phyloP scores from a whole-genome alignment of 768 basidiomycete genomes.

The Mycena rebaudengoi region DNA sequence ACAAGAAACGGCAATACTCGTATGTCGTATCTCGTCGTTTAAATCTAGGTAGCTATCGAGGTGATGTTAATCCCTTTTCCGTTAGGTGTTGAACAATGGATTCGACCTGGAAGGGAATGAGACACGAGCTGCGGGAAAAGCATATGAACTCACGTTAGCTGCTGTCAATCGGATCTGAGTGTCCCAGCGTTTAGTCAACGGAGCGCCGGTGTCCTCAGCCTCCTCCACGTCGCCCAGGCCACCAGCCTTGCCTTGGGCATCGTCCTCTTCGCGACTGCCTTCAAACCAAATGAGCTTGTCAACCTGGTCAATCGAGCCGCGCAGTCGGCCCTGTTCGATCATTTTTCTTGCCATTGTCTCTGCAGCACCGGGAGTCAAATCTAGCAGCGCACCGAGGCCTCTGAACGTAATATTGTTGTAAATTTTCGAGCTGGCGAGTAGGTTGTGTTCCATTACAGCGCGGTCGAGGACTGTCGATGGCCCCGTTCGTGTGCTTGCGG shows the following conservation, averaged over 20 bases:
- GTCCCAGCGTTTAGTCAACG: conserved; percentile 97
- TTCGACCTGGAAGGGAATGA: conserved; percentile 66
- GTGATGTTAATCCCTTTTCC: conserved; percentile 71
- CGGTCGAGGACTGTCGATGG: conserved; percentile 96
- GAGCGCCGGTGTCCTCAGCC: conserved; percentile 87
- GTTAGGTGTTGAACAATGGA: conserved; percentile 86
- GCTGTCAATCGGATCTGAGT: conserved; percentile 89
- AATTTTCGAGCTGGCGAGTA: conserved; percentile 95
- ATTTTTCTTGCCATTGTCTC: conserved; percentile 98
- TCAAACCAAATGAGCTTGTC: conserved; percentile 96
- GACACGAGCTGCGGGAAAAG: conserved; percentile 1
- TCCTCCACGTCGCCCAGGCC: conserved; percentile 91
- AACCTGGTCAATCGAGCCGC: conserved; percentile 95
- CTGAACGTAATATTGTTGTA: conserved; percentile 98
- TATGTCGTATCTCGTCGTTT: background rate
- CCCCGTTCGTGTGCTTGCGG: conserved; percentile 81
- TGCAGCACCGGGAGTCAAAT: conserved; percentile 90
- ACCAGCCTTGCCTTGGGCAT: conserved; percentile 93
- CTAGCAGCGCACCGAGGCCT: conserved; percentile 90
- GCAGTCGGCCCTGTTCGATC: conserved; percentile 96
- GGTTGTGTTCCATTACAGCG: conserved; percentile 98
- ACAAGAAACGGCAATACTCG: background rate
- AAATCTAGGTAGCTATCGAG: conserved; percentile 32
- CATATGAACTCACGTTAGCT: conserved; percentile 69
- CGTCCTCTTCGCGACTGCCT: conserved; percentile 84